Conservation (phyloP, 2,329 filamentous ascomycete species). For the Scolecobasidium constrictum region DNA sequence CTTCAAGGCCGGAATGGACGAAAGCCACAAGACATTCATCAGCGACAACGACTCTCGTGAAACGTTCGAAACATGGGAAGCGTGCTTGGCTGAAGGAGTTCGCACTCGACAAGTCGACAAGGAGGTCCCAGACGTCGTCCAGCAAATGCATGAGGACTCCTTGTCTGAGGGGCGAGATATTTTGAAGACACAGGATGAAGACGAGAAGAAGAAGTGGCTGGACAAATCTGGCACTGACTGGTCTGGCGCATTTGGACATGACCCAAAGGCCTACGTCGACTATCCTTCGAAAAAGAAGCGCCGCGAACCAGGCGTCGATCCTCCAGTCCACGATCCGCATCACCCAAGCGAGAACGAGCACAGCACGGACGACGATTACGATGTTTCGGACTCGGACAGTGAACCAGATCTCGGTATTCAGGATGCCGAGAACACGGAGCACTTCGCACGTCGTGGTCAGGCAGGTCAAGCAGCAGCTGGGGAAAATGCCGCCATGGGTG, state of each 20-base stretch:
- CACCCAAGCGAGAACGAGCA: constrained; percentile 34
- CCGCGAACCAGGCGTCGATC: constrained; percentile 44
- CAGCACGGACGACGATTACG: constrained; percentile 27
- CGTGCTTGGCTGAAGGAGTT: constrained; percentile 79
- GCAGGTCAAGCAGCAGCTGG: background rate
- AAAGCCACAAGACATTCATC: constrained; percentile 73
- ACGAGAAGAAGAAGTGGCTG: constrained; percentile 69
- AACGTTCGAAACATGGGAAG: constrained; percentile 91
- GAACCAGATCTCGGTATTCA: constrained; percentile 47
- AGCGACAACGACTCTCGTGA: constrained; percentile 81
- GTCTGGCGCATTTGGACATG: constrained; percentile 74
- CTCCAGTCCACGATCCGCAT: constrained; percentile 40
- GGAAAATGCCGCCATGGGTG: background rate
- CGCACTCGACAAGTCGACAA: constrained; percentile 58
- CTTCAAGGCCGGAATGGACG: constrained; percentile 86
- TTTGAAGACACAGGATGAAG: constrained; percentile 58
- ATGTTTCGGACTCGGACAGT: constrained; percentile 27
- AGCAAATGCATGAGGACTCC: constrained; percentile 71
- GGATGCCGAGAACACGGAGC: constrained; percentile 33
- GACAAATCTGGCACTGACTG: constrained; percentile 73
- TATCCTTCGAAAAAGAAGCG: constrained; percentile 34
- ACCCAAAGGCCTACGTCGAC: constrained; percentile 53
- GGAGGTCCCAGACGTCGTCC: constrained; percentile 61
- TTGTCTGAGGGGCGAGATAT: constrained; percentile 72
- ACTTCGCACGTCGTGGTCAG: constrained; percentile 5